Percentiles rank a stretch among this genome's conserved stretches.
Conservation (phyloP, 176 grass and related monocot species). For the Calamus simplicifolius region DNA sequence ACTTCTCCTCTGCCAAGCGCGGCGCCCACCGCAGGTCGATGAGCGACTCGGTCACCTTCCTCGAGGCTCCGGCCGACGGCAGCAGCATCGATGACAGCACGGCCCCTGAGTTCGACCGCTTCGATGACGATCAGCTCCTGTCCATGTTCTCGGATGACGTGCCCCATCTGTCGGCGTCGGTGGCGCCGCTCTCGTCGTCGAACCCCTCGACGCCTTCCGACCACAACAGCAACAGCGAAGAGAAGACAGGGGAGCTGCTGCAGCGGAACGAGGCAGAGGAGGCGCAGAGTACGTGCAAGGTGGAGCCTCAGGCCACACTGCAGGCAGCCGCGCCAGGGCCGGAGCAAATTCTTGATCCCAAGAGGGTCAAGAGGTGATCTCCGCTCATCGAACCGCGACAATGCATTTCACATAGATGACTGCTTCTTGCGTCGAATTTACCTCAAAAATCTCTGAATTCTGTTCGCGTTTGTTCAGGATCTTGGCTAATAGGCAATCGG, state of each 20-base stretch:
- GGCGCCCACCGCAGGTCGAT: slow-evolving; percentile 67
- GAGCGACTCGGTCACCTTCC: slow-evolving; percentile 83
- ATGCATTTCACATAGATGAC: slow-evolving; percentile 10
- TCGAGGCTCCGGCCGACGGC: slow-evolving; percentile 53
- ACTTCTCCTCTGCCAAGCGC: slow-evolving; percentile 52
- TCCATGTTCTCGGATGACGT: slow-evolving; percentile 93
- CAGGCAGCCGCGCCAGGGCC: background rate
- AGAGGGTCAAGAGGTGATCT: slow-evolving; percentile 77
- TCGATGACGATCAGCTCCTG: slow-evolving; percentile 97
- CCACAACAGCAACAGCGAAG: slow-evolving; percentile 15
- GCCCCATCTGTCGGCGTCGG: slow-evolving; percentile 14
- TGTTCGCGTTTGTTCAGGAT: slow-evolving; percentile 42
- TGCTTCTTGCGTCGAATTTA: background rate
- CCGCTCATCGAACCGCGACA: slow-evolving; percentile 2
- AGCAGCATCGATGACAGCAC: slow-evolving; percentile 22
- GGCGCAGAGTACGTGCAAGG: slow-evolving; percentile 35
- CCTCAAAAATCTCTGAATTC: slow-evolving; percentile 1
- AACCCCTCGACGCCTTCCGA: slow-evolving; percentile 4
- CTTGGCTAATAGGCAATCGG: slow-evolving; percentile 93
- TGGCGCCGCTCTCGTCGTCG: background rate
- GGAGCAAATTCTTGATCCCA: slow-evolving; percentile 45
- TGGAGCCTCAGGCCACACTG: slow-evolving; percentile 25
- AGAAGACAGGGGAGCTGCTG: slow-evolving; percentile 21
- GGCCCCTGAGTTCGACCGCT: slow-evolving; percentile 63
- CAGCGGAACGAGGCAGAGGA: slow-evolving; percentile 25